Evolutionary conservation across 371 early-diverging fungal species (phyloP).

Genomic region (Circinella minor): DNA sequence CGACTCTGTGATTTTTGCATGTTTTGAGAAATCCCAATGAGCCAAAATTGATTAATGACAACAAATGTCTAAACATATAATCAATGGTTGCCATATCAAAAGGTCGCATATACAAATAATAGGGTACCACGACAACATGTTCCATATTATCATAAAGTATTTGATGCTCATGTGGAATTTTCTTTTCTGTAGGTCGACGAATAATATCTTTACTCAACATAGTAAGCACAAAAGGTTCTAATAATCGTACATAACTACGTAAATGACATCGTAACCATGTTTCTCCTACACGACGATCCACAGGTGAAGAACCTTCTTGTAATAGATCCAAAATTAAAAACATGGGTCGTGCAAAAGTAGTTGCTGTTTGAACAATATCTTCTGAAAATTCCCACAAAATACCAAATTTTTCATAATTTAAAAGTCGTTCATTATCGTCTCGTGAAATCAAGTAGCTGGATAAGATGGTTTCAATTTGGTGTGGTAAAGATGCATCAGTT

Average conservation of each 20-base stretch:
- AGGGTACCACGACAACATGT: conserved; percentile 27
- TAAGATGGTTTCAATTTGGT: conserved; percentile 66
- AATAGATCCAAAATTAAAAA: conserved; percentile 76
- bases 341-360: conserved; percentile 70
- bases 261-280: conserved; percentile 74
- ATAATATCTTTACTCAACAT: conserved; percentile 62
- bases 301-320: conserved; percentile 55
- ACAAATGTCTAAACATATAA: conserved; percentile 66
- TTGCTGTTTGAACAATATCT: conserved; percentile 40
- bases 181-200: conserved; percentile 34
- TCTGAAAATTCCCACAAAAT: conserved; percentile 75
- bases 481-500: conserved; percentile 53
- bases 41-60: conserved; percentile 60
- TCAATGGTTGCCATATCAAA: conserved; percentile 73
- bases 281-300: conserved; percentile 70
- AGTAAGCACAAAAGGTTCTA: conserved; percentile 67
- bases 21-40: conserved; percentile 61
- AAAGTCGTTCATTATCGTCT: conserved; percentile 35
- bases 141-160: conserved; percentile 18
- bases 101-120: conserved; percentile 59
- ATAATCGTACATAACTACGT: conserved; percentile 61
- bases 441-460: conserved; percentile 57
- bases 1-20: conserved; percentile 39
- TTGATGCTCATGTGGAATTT: conserved; percentile 51
- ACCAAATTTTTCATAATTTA: conserved; percentile 68